A percentile compares a stretch with the other conserved stretches of the same genome.
Conservation (phyloP, 1,139 yeast genomes). For the Lodderomyces jiufengensis region DNA sequence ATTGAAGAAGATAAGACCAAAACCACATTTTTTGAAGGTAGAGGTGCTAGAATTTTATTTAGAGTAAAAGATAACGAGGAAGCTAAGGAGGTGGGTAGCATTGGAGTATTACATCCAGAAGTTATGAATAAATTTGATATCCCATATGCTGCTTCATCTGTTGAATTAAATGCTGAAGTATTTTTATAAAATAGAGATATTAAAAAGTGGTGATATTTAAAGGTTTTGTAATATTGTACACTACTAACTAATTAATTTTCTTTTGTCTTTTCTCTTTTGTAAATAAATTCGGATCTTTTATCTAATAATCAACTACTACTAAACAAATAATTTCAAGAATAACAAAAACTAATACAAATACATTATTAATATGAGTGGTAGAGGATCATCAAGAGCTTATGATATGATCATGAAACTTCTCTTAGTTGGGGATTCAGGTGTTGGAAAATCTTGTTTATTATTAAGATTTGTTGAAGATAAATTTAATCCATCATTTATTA, state of each 20-base stretch:
- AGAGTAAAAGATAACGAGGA: constrained; percentile 59
- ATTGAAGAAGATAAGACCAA: constrained; percentile 66
- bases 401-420: constrained; percentile 93
- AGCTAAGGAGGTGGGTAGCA: constrained; percentile 64
- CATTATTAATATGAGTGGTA: constrained; percentile 13
- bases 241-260: not conserved
- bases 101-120: constrained; percentile 96
- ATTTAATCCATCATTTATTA: constrained; percentile 92
- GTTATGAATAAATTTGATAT: constrained; percentile 84
- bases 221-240: not conserved
- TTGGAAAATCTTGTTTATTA: constrained; percentile 92
- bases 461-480: constrained; percentile 95
- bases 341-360: not conserved
- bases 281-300: not conserved
- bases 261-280: not conserved
- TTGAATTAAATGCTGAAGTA: constrained; percentile 85
- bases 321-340: not conserved
- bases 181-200: constrained; percentile 36
- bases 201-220: not conserved
- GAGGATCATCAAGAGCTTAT: constrained; percentile 74
- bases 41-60: constrained; percentile 87
- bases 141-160: constrained; percentile 88
- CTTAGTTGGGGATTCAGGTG: constrained; percentile 95
- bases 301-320: not conserved
- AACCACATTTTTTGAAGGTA: constrained; percentile 89